Evolutionary conservation across 495 filamentous ascomycete genomes (phyloP).

Genomic region (Platismatia glauca): DNA sequence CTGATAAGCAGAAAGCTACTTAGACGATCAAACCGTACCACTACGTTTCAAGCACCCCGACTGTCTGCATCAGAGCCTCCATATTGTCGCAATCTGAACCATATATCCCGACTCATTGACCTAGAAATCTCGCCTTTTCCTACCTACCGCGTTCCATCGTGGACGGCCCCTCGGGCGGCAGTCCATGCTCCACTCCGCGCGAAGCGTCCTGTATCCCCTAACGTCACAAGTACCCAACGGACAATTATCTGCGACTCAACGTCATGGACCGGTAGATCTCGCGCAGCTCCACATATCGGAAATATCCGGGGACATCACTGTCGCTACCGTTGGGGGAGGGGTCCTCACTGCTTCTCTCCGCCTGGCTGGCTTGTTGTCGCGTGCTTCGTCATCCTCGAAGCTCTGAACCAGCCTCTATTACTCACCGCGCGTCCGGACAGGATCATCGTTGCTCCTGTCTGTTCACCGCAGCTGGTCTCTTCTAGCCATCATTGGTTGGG

Average conservation of each 20-base stretch:
- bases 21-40: conserved; percentile 16
- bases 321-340: conserved; percentile 2
- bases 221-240: conserved; percentile 8
- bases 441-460: background rate
- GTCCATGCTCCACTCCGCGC: conserved; percentile 11
- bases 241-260: conserved; percentile 6
- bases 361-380: conserved; percentile 10
- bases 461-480: background rate
- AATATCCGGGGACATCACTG: conserved; percentile 2
- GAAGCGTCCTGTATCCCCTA: conserved; percentile 9
- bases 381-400: conserved; percentile 5
- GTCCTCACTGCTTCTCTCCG: background rate
- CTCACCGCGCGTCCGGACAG: background rate
- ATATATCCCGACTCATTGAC: background rate
- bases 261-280: conserved; percentile 12
- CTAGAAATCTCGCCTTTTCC: too few species aligned
- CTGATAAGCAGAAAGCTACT: conserved; percentile 7
- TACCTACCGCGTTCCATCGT: background rate
- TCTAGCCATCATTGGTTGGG: background rate
- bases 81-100: conserved; percentile 2
- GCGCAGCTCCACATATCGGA: background rate
- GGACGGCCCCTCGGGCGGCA: background rate
- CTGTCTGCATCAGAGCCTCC: background rate
- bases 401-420: conserved; percentile 5
- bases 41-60: conserved; percentile 14